These are phyloP conservation scores for Aspergillus caelatus DNA, from an alignment of 2,329 filamentous ascomycete genomes.

Conservation along the genomic window DNA sequence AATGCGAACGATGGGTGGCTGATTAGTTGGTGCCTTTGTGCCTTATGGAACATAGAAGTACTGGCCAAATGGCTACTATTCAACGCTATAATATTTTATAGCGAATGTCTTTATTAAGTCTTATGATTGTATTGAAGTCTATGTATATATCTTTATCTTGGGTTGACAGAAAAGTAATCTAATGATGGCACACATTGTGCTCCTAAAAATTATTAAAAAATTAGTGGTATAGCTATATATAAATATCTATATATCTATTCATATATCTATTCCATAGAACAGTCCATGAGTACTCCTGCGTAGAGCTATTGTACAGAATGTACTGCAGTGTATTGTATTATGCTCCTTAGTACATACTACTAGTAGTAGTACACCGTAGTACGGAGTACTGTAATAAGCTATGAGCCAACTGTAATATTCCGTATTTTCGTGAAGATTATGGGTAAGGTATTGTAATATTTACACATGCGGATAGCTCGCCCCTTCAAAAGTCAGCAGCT, in stretches of 20 bases:
- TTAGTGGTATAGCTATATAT: neutral
- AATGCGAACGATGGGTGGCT: constrained; percentile 26
- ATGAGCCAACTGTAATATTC: too few species aligned
- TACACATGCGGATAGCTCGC: neutral
- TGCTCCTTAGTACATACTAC: too few species aligned
- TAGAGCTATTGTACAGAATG: too few species aligned
- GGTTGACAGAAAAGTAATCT: neutral
- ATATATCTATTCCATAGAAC: too few species aligned
- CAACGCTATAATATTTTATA: neutral
- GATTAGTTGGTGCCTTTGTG: constrained; percentile 19
- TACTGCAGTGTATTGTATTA: too few species aligned
- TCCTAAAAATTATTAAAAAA: neutral
- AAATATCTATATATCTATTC: too few species aligned
- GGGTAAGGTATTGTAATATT: neutral
- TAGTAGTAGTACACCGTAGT: too few species aligned
- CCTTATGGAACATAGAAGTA: constrained; percentile 13
- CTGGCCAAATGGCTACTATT: neutral
- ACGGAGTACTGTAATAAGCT: too few species aligned
- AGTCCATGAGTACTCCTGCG: too few species aligned
- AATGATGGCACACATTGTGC: neutral
- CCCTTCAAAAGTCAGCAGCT: neutral
- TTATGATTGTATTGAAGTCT: neutral
- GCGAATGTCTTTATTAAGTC: neutral
- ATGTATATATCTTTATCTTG: neutral
- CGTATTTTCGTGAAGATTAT: too few species aligned